Base-by-base conservation (phyloP, 805 yeast species). In the Starmerella asiatica region DNA sequence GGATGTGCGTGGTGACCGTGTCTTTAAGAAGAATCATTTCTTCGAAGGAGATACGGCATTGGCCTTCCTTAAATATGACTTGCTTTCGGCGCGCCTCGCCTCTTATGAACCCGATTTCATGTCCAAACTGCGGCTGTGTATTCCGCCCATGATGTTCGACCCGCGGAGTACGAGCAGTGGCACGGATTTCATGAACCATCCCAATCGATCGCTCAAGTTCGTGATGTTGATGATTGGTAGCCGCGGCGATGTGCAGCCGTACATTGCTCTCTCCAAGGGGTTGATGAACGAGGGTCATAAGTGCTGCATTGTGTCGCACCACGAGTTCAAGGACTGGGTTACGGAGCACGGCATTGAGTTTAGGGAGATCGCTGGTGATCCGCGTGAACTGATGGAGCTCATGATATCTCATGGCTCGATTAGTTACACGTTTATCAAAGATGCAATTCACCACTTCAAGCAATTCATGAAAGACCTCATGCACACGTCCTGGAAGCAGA, bases 211-310 rank as follows among this genome's bases (percentile, higher is more conserved):
- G 2, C 70, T 69, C 50, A 69, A 68, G 21, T 70, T 86, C 52
- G 76, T 80, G 0, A 61, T 84, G 35, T 59, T 88, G 42, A 88
- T 96, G 0, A 88, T 88, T 51, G 97, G 97, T 0, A 84, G 95
- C 0, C 68, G 97, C 43, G 97, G 97, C 26, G 97, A 88, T 59
- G 96, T 88, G 5, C 97, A 88, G 59, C 97, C 97, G 0, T 88
- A 85, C 56, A 79, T 88, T 48, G 88, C 96, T 0, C 60, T 88
- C n/a, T 91, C 83, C 0, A 74, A 75, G 48, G 94, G 86, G 0
- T 63, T 88, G 32, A 58, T 73, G 34, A 65, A 63, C 19, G 95
- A 88, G 49, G 96, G 96, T 0, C 96, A 88, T 55, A 58, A 60
- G 16, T 93, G 83, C 1, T 75, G 75, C 21, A 86, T 88, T 42